phyloP scores from a whole-genome alignment of 257 asterid species.

The Ophiorrhiza pumila region DNA sequence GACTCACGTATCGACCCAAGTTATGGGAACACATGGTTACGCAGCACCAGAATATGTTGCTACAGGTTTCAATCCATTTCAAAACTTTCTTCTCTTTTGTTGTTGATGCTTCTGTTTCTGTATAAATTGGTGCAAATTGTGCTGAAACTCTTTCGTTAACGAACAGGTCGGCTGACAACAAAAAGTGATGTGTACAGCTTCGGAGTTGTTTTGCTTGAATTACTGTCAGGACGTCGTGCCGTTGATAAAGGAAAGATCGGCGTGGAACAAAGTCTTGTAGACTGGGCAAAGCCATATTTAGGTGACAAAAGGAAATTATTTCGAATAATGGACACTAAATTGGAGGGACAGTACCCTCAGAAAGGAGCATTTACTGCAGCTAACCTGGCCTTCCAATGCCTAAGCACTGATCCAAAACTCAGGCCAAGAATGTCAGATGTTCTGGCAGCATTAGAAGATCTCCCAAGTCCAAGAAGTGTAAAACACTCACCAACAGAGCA shows the following conservation, averaged over 20 bases:
- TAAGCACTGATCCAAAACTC: conserved; percentile 50
- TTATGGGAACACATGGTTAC: conserved; percentile 90
- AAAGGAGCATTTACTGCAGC: conserved; percentile 69
- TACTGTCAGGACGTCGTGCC: conserved; percentile 68
- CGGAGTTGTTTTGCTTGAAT: conserved; percentile 72
- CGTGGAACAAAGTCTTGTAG: conserved; percentile 67
- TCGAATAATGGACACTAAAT: conserved; percentile 68
- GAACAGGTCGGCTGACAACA: conserved; percentile 63
- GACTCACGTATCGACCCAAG: conserved; percentile 90
- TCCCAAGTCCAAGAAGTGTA: conserved; percentile 46
- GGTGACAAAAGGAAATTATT: conserved; percentile 63
- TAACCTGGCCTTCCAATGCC: conserved; percentile 56
- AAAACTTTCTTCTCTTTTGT: background rate
- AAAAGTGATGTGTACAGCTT: conserved; percentile 82
- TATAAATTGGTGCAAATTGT: background rate
- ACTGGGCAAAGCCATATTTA: conserved; percentile 74
- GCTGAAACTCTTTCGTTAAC: background rate
- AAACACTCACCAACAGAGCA: conserved; percentile 26
- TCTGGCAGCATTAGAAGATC: conserved; percentile 53
- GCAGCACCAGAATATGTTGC: conserved; percentile 98
- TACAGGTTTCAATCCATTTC: conserved; percentile 48
- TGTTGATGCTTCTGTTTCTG: background rate
- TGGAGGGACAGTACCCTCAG: conserved; percentile 80
- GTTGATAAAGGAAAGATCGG: conserved; percentile 58
- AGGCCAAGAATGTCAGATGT: conserved; percentile 76